Conservation (phyloP, 352 stramenopile species). For the Plasmopara muralis region DNA sequence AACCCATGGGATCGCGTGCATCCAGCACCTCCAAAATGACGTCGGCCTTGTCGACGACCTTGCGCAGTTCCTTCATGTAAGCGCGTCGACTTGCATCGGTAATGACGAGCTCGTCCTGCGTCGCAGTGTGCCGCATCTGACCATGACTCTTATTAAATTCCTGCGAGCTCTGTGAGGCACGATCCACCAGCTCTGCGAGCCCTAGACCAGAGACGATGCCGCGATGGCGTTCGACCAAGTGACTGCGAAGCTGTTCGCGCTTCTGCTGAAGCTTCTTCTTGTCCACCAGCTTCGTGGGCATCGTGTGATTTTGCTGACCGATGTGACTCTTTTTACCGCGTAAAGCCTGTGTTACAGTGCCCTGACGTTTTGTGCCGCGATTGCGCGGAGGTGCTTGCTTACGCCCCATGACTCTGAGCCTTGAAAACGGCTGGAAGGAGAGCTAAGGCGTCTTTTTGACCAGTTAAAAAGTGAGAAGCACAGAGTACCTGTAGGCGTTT, state of each 20-base stretch:
- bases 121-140: conserved; percentile 15
- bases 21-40: conserved; percentile 97
- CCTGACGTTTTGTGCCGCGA: conserved; percentile 27
- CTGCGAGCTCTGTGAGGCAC: conserved; percentile 34
- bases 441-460: not conserved
- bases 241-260: conserved; percentile 54
- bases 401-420: conserved; percentile 12
- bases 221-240: conserved; percentile 41
- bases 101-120: conserved; percentile 36
- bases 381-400: conserved; percentile 16
- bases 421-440: conserved; percentile 15
- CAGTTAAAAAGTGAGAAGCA: too few relatives aligned
- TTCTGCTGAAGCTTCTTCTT: conserved; percentile 60
- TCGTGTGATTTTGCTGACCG: conserved; percentile 18
- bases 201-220: conserved; percentile 27
- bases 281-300: conserved; percentile 28
- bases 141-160: conserved; percentile 39
- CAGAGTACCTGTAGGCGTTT: too few relatives aligned
- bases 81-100: conserved; percentile 88
- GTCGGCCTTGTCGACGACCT: conserved; percentile 95
- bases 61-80: conserved; percentile 95
- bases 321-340: conserved; percentile 16
- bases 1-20: conserved; percentile 94
- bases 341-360: conserved; percentile 20
- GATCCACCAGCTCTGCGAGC: conserved; percentile 46